Evolutionary conservation across 345 rosid species (phyloP), one percentile per base, ranked within the genome.

Genomic region (Populus euphratica): DNA sequence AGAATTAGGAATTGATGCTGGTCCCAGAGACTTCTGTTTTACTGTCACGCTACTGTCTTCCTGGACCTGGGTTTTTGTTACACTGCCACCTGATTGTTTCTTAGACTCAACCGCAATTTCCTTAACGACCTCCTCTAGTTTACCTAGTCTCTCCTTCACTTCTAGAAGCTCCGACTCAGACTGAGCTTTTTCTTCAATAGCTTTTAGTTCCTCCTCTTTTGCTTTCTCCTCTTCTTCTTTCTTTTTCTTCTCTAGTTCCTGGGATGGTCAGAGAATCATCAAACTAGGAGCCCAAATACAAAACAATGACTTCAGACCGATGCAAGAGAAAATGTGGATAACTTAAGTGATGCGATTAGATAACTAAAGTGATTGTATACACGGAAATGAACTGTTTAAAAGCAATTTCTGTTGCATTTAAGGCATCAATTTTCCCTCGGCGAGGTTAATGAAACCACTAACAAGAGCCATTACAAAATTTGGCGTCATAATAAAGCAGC

Each of bases 61-160:
- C 76, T 74, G 88, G n/a, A 52, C 86, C 75, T 74, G 88, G n/a
- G 47, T 82, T 85, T 80, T 83, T 41, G 77, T 73, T 78, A 63
- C 59, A 39, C 41, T 75, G 69, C 74, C 70, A 35, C 78, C 78
- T 31, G 88, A 78, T 74, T 82, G 83, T 74, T 86, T 90, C 89
- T 87, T 90, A 63, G 90, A 59, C 81, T 86, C 92, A 50, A 87
- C 87, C 49, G 72, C 89, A 68, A 92, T 89, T 80, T 89, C 94
- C 73, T 86, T 87, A 27, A 96, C 79, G 1, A 89, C 77, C 81
- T 89, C 94, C 82, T 95, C 98, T 73, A 95, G 78, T 74, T 90
- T 89, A 54, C 85, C 88, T 43, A 93, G 81, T 85, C 98, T 91
- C 81, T 27, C 83, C 83, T 90, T 91, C 84, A 96, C 87, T 86